A percentile compares a stretch with the other conserved stretches of the same genome.
These are phyloP conservation scores for Neonectria punicea DNA, from an alignment of 2,329 filamentous ascomycete genomes.

Conservation along the genomic window DNA sequence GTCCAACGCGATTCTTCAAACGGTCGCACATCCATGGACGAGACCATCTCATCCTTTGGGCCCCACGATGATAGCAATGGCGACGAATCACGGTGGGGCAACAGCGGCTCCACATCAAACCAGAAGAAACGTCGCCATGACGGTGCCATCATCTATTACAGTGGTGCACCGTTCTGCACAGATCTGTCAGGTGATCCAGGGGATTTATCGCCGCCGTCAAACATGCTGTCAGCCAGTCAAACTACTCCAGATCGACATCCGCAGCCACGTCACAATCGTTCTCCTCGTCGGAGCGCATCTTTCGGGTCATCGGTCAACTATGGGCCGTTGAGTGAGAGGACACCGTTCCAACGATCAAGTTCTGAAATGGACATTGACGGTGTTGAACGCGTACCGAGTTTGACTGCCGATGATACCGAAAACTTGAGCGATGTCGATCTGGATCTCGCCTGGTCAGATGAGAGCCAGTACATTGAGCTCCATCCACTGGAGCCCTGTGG, in stretches of 20 bases:
- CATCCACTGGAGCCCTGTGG: constrained; percentile 66
- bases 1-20: constrained; percentile 60
- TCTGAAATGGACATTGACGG: constrained; percentile 45
- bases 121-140: constrained; percentile 68
- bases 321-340: constrained; percentile 60
- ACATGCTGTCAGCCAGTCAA: constrained; percentile 59
- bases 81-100: constrained; percentile 58
- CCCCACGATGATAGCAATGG: constrained; percentile 60
- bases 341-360: constrained; percentile 29
- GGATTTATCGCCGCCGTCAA: constrained; percentile 58
- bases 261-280: constrained; percentile 34
- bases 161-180: constrained; percentile 80
- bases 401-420: constrained; percentile 50
- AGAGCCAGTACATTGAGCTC: constrained; percentile 51
- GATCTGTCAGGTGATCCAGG: constrained; percentile 77
- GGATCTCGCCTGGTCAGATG: constrained; percentile 59
- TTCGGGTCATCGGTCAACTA: constrained; percentile 64
- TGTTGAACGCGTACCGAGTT: constrained; percentile 40
- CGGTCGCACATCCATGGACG: constrained; percentile 59
- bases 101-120: constrained; percentile 59
- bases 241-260: constrained; percentile 42
- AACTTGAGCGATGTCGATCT: constrained; percentile 54
- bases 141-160: constrained; percentile 87
- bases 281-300: constrained; percentile 50
- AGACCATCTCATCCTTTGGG: constrained; percentile 60